These are phyloP conservation scores for Cornus florida DNA, from an alignment of 148 eudicot genomes.

Conservation along the genomic window DNA sequence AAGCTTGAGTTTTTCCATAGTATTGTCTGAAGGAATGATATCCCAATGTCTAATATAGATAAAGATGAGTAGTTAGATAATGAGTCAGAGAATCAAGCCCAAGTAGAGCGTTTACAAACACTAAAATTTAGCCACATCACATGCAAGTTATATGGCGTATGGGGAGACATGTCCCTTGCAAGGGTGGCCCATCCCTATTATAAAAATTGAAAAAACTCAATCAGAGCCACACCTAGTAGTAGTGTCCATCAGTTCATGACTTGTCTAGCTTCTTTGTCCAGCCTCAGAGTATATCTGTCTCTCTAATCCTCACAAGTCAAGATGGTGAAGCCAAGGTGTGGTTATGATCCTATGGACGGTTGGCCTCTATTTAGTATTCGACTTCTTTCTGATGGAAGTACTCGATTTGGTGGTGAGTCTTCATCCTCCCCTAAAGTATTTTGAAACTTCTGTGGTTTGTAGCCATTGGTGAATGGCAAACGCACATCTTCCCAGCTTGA, in stretches of 20 bases:
- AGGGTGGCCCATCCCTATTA: constrained; percentile 6
- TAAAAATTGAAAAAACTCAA: no score
- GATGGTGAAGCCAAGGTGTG: no score
- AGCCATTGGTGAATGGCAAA: background rate
- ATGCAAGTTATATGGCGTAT: constrained; percentile 9
- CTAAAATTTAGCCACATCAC: constrained; percentile 27
- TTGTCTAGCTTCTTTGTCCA: background rate
- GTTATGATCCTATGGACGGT: background rate
- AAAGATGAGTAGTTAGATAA: constrained; percentile 15
- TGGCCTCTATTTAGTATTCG: background rate
- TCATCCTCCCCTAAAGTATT: constrained; percentile 1
- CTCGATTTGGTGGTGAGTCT: constrained; percentile 1
- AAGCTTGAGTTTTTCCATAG: constrained; percentile 28
- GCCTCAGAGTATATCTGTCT: background rate
- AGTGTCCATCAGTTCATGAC: background rate
- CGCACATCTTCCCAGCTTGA: background rate
- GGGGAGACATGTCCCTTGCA: constrained; percentile 20
- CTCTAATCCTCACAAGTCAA: no score
- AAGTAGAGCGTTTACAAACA: constrained; percentile 26
- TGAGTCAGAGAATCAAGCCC: constrained; percentile 19
- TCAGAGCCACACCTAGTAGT: background rate
- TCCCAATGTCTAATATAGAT: background rate
- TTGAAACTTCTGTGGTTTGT: background rate
- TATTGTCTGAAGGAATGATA: constrained; percentile 11
- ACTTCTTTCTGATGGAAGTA: constrained; percentile 13